phyloP scores from a whole-genome alignment of 169 alveolate genomes.

The Ichthyophthirius multifiliis region DNA sequence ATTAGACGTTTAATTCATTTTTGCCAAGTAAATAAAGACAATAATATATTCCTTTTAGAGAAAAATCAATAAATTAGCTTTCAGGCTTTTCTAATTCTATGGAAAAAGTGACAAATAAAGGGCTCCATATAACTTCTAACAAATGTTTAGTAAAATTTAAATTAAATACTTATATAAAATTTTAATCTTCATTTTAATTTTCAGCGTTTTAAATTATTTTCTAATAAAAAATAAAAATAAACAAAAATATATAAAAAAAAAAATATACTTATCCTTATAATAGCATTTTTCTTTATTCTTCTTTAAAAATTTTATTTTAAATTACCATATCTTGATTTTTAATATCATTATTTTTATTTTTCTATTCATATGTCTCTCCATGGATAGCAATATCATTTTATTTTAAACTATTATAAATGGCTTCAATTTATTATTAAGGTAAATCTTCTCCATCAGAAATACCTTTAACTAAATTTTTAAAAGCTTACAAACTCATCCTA shows the following conservation, averaged over 20 bases:
- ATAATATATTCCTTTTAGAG: constrained; percentile 71
- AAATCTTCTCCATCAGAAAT: neutral
- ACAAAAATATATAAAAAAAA: no score
- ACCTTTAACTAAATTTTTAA: neutral
- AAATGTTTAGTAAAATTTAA: constrained; percentile 72
- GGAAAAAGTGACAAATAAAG: constrained; percentile 83
- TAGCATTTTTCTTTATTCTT: neutral
- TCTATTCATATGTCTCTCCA: neutral
- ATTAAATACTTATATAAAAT: constrained; percentile 31
- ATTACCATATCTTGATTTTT: neutral
- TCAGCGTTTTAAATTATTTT: neutral
- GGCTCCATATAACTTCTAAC: constrained; percentile 84
- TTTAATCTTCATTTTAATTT: neutral
- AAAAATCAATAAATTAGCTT: constrained; percentile 49
- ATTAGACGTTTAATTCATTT: constrained; percentile 67
- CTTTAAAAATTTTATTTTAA: neutral
- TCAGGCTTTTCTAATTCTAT: constrained; percentile 62
- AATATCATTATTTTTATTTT: neutral
- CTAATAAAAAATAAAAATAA: neutral
- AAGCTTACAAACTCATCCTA: neutral
- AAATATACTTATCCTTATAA: neutral
- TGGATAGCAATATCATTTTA: neutral
- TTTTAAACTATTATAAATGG: neutral
- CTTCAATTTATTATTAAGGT: neutral
- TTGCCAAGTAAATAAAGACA: constrained; percentile 75